phyloP scores from a whole-genome alignment of 192 early-diverging fungal genomes.

The Gamsiella multidivaricata region DNA sequence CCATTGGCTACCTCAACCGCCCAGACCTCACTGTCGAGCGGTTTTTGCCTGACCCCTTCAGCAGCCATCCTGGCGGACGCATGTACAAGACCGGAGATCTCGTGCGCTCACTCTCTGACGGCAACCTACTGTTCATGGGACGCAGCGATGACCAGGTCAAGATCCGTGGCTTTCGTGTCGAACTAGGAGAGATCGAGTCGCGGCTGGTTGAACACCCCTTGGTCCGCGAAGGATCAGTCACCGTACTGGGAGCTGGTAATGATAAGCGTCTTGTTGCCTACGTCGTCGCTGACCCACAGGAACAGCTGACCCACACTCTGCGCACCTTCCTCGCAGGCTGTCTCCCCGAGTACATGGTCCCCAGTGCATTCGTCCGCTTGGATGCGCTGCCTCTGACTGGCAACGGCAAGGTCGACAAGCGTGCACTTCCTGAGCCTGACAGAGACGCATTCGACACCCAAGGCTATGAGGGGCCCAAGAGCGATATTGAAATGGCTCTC shows the following conservation, averaged over 20 bases:
- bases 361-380: slow-evolving; percentile 46
- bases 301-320: slow-evolving; percentile 15
- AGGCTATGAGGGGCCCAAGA: slow-evolving; percentile 14
- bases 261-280: slow-evolving; percentile 70
- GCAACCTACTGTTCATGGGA: slow-evolving; percentile 42
- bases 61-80: not conserved
- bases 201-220: slow-evolving; percentile 14
- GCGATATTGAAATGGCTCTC: slow-evolving; percentile 5
- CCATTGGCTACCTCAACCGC: slow-evolving; percentile 49
- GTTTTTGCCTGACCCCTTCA: slow-evolving; percentile 57
- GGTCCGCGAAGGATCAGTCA: slow-evolving; percentile 27
- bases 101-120: slow-evolving; percentile 29
- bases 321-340: slow-evolving; percentile 59
- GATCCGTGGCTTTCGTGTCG: slow-evolving; percentile 52
- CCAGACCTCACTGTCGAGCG: slow-evolving; percentile 39
- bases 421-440: slow-evolving; percentile 36
- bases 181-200: slow-evolving; percentile 45
- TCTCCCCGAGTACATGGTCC: slow-evolving; percentile 77
- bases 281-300: slow-evolving; percentile 25
- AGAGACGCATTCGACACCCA: not conserved
- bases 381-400: slow-evolving; percentile 32
- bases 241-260: slow-evolving; percentile 48
- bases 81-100: slow-evolving; percentile 55
- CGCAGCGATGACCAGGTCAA: slow-evolving; percentile 59
- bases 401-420: slow-evolving; percentile 46